Base-by-base conservation (phyloP, 257 asterid genomes). In the Linderniella brevidens region DNA sequence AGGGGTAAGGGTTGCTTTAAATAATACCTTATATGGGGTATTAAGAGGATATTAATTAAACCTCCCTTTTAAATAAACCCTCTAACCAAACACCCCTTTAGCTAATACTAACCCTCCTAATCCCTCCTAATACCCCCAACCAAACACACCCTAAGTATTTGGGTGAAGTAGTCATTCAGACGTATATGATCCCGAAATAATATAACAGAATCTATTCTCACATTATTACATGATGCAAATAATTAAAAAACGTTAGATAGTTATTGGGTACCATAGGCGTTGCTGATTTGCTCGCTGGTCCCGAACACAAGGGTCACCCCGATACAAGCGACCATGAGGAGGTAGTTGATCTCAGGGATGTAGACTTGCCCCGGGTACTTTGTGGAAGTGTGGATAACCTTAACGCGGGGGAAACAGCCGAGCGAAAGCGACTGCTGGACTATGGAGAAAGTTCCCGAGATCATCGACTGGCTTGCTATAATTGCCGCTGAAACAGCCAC, bases 401-500 rank as follows among this genome's bases (percentile, higher is more conserved):
- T 78, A 3, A 78, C 83, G 6, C 75, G 79, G 15, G 88, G 80
- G 39, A 78, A 78, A n/a, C 88, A 78, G 12, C 88, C 88, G 0
- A 78, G 55, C 0, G 76, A 48, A 3, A 78, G 70, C 0, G 88
- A 78, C 16, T 78, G 90, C 7, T 65, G 80, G 32, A 78, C 70
- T 43, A 79, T 75, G 0, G 82, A 69, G 19, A 79, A 79, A 0
- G 82, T 59, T 1, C 77, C 92, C 0, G 92, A 68, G 47, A 78
- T 78, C 76, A 78, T 43, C 1, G 88, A 75, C 51, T 78, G 88
- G 36, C 88, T 78, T 17, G 88, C 83, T 11, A 78, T 62, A 50
- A 74, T 56, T 0, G 88, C 53, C 2, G 88, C 80, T 25, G 57
- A 5, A 0, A 74, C 75, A 1, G 82, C 77, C 17, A 68, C 67